Evolutionary conservation across 2,329 filamentous ascomycete genomes (phyloP), one percentile per base, ranked within the genome.

Genomic region (Calonectria pseudoturangicola): DNA sequence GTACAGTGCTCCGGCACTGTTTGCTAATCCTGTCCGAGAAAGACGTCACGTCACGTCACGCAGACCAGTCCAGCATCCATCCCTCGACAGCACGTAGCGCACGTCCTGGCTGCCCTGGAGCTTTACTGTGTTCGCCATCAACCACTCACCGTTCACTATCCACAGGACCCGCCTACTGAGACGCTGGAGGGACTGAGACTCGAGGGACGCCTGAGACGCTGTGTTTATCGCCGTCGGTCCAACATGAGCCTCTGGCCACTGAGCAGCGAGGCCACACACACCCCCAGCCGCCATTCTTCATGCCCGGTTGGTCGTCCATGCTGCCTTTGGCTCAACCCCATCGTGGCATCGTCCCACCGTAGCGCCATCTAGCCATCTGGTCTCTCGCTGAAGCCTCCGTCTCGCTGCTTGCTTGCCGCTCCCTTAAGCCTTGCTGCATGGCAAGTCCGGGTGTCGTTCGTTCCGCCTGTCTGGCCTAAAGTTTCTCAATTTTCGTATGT

Each of bases 291-390:
- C 45, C 33, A 36, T 71, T 74, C 64, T 72, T 78, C 66, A 79
- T 79, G 73, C 75, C 64, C 47, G 56, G 74, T 70, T 69, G 71
- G 73, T 48, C 39, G 27, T n/a, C 36, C 21, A 60, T 60, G 54
- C 54, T 41, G 33, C 36, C 62, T 48, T 39, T 45, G 41, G 25
- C 67, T 54, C 45, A 12, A 25, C 36, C 54, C 71, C 60, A 68
- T 75, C 73, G 69, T 73, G 72, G 75, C 69, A 79, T 79, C 77
- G 76, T 71, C 70, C 75, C 77, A 79, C 71, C 30, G 74, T 79
- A 79, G 75, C 77, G 77, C 76, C 77, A 79, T 76, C 74, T 73
- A 51, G 63, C 70, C 62, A 39, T 66, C 43, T 47, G 60, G 50
- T 66, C 70, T 64, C 30, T 51, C 45, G 21, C 41, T 33, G 30